Evolutionary conservation across 345 rosid species (phyloP).

Genomic region (rapeseed (Brassica napus)): Da-Ae NC_063450.1:36040001-36040500

Average conservation of each 20-base stretch:
- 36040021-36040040: too few relatives aligned
- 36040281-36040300: conserved; percentile 9
- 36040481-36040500: conserved; percentile 88
- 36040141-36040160: conserved; percentile 18
- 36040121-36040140: conserved; percentile 9
- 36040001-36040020: too few relatives aligned
- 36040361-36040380: conserved; percentile 5
- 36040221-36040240: conserved; percentile 30
- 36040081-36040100: conserved; percentile 2
- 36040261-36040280: conserved; percentile 33
- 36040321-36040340: not conserved
- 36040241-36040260: conserved; percentile 43
- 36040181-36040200: conserved; percentile 5
- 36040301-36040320: not conserved
- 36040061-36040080: not conserved
- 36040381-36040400: conserved; percentile 32
- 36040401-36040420: conserved; percentile 48
- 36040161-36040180: conserved; percentile 24
- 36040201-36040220: conserved; percentile 35
- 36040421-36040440: conserved; percentile 83
- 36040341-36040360: not conserved
- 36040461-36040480: conserved; percentile 72
- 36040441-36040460: conserved; percentile 91
- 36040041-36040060: too few relatives aligned
- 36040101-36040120: conserved; percentile 25